Evolutionary conservation across 441 rosid genomes (phyloP).

Genomic region (Erysimum cheiri): DNA sequence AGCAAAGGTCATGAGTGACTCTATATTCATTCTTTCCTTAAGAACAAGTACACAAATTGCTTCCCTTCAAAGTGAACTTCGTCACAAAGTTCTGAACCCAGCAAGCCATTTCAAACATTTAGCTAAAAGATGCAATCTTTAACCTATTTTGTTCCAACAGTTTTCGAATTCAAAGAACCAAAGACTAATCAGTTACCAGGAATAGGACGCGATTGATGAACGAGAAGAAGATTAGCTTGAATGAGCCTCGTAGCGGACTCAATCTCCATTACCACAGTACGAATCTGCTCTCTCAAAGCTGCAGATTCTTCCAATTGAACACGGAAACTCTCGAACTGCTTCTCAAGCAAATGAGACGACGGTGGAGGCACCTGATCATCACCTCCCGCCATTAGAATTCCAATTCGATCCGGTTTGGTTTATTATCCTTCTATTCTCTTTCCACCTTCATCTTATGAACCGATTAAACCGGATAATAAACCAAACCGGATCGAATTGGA

Average conservation of each 20-base stretch:
- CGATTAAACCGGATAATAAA: conserved; percentile 32
- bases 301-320: conserved; percentile 75
- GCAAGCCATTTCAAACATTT: background rate
- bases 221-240: conserved; percentile 77
- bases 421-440: background rate
- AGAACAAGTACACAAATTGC: conserved; percentile 9
- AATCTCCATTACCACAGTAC: conserved; percentile 75
- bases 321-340: conserved; percentile 81
- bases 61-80: background rate
- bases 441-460: conserved; percentile 4
- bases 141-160: background rate
- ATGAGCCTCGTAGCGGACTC: conserved; percentile 79
- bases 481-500: conserved; percentile 17
- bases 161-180: background rate
- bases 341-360: conserved; percentile 57
- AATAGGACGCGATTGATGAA: conserved; percentile 86
- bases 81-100: background rate
- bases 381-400: too few species aligned
- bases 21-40: conserved; percentile 11
- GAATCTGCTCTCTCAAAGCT: conserved; percentile 73
- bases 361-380: conserved; percentile 35
- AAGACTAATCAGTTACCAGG: conserved; percentile 54
- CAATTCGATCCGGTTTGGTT: too few species aligned
- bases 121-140: conserved; percentile 11
- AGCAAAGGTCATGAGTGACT: background rate